Base-by-base conservation (phyloP, 352 stramenopile species). In the Phytophthora chlamydospora region DNA sequence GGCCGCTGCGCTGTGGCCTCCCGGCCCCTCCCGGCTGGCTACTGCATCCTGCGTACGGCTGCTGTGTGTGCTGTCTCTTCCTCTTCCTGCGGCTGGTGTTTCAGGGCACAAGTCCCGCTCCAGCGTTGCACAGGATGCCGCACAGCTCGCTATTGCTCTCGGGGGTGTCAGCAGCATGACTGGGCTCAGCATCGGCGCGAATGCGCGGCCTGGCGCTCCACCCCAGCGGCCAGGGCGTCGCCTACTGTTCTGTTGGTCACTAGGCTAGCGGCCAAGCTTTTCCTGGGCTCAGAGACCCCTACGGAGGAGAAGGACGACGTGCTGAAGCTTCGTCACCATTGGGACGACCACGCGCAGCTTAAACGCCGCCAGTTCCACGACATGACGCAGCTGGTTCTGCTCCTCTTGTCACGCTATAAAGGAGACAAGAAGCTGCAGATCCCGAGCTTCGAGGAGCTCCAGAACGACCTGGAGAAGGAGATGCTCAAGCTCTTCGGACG, bases 61-160 rank as follows among this genome's bases (percentile, higher is more conserved):
- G 61, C 72, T 2, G 58, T 71, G 17, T 75, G 70, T 3, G 51
- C 58, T 7, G 65, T 85, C 27, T 74, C 80, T 3, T 53, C 66
- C 13, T 66, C 62, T 31, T 61, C 65, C 4, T 91, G 83, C 68
- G 70, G 75, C 56, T 83, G 66, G 72, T 91, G 83, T 60, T 80
- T 90, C 24, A 24, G 39, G 10, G 5, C 49, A 32, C 43, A 62
- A 43, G 24, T 44, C 14, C 11, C 56, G 19, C 61, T 83, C 9
- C 76, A 58, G 36, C 71, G 74, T 34, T 93, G 84, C 45, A 66
- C 78, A 43, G 75, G 81, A 38, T 93, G 82, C 49, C 71, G 73
- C n/a, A 66, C 64, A 36, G 66, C 78, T 68, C 69, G 75, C 32
- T 93, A 91, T 46, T 93, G 84, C 62, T 84, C 73, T 29, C 79